These are phyloP conservation scores for Ogataea methanolica DNA, from an alignment of 805 yeast species.

Conservation along the genomic window DNA sequence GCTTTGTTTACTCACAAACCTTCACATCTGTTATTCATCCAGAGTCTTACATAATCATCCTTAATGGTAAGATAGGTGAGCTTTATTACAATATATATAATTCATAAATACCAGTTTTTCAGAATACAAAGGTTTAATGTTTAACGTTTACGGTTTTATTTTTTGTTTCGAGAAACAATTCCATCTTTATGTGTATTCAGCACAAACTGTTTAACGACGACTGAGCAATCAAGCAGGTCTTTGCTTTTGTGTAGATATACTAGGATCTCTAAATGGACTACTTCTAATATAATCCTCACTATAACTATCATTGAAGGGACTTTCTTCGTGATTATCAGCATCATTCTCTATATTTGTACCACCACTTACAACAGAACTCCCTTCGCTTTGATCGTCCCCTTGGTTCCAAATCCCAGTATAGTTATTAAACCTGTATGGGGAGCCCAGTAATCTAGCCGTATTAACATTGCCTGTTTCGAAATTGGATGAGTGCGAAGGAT, in stretches of 20 bases:
- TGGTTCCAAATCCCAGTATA: neutral
- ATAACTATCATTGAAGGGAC: neutral
- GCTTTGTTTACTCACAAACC: too few species aligned
- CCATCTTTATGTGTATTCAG: neutral
- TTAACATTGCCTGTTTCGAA: neutral
- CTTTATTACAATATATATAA: too few species aligned
- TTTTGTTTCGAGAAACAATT: neutral
- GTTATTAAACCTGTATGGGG: neutral
- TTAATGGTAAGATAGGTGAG: too few species aligned
- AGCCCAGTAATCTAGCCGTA: neutral
- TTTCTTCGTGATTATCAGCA: neutral
- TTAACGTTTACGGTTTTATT: too few species aligned
- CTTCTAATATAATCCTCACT: neutral
- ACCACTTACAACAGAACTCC: neutral
- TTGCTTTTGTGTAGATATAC: neutral
- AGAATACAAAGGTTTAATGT: too few species aligned
- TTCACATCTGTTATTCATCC: too few species aligned
- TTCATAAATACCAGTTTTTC: neutral
- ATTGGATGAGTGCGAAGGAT: neutral
- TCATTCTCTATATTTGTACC: neutral
- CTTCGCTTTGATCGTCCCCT: neutral
- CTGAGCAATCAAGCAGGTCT: neutral
- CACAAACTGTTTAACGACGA: neutral
- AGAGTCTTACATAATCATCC: too few species aligned
- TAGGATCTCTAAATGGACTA: constrained; percentile 2